Conservation (phyloP, 805 yeast species). For the Teunomyces atbi region DNA sequence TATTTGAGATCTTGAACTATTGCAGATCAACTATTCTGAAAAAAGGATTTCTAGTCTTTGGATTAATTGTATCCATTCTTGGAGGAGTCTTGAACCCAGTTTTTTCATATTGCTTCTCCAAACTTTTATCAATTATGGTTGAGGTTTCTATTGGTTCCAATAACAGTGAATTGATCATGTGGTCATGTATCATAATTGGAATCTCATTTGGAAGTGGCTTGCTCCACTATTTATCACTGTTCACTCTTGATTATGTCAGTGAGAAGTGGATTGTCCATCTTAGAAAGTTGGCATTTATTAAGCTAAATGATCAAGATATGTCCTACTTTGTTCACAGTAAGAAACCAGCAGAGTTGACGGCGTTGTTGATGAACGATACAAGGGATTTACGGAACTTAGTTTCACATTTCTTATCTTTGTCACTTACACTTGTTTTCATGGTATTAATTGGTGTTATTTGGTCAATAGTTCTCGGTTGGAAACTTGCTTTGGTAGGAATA, state of each 20-base stretch:
- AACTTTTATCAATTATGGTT: slow-evolving; percentile 62
- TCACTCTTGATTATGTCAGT: slow-evolving; percentile 53
- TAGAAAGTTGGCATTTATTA: slow-evolving; percentile 48
- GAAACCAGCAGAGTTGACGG: slow-evolving; percentile 53
- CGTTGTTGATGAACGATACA: slow-evolving; percentile 75
- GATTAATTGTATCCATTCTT: slow-evolving; percentile 50
- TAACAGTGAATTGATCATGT: slow-evolving; percentile 42
- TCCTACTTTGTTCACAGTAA: slow-evolving; percentile 47
- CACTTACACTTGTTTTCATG: slow-evolving; percentile 53
- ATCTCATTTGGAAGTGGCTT: slow-evolving; percentile 66
- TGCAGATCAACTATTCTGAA: slow-evolving; percentile 20
- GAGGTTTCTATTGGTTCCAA: slow-evolving; percentile 38
- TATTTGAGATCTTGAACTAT: slow-evolving; percentile 23
- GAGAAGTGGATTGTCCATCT: slow-evolving; percentile 65
- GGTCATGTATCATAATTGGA: slow-evolving; percentile 67
- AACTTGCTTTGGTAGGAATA: slow-evolving; percentile 76
- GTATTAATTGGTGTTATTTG: slow-evolving; percentile 65
- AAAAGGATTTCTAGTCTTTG: slow-evolving; percentile 38
- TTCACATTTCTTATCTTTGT: slow-evolving; percentile 57
- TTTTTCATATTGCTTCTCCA: slow-evolving; percentile 76
- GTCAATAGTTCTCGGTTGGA: slow-evolving; percentile 85
- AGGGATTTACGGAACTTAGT: slow-evolving; percentile 71
- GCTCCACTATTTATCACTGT: slow-evolving; percentile 49
- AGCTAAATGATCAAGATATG: slow-evolving; percentile 50
- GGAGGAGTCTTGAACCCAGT: slow-evolving; percentile 72